Evolutionary conservation across 331 rosid species (phyloP), one percentile per base, ranked within the genome.

Genomic region (Malus hybrid): DNA sequence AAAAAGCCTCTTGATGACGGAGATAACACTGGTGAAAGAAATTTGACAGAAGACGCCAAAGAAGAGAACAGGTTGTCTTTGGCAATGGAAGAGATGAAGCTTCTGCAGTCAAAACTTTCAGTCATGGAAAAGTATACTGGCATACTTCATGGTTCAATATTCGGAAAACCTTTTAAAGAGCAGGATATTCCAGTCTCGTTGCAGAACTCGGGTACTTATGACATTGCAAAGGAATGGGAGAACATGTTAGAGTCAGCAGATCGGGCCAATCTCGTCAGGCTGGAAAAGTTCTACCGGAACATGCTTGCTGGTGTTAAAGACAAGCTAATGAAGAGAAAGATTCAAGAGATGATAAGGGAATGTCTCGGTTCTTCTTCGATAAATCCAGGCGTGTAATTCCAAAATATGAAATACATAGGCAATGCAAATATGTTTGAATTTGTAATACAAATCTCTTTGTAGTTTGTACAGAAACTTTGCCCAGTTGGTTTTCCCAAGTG

Each of bases 181-280:
- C 82, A 80, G 71, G 94, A 91, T 56, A 90, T 93, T 70, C 95
- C 95, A 8, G 75, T 19, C 67, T 87, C 96, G 3, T 82, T 93
- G 83, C 76, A 5, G 81, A 75, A 79, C 74, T 76, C 83, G 1
- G 91, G 90, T 74, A 70, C 80, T 33, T 80, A 88, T 39, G 83
- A 93, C 84, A 80, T 90, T 74, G 91, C 86, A 65, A 90, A 75
- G 81, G 98, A 90, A 87, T 93, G 98, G 98, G 95, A 91, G 74
- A 81, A 69, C 73, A 87, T 93, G 95, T 75, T 93, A 56, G 97
- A 90, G 84, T 85, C 79, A 5, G 89, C 96, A 33, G 97, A 90
- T 82, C 87, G 67, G 8, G 42, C 80, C 39, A 81, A 72, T 83
- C 96, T 93, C 15, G 12, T 71, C 42, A 76, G 93, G 87, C 44